phyloP scores from a whole-genome alignment of 495 filamentous ascomycete species.

The Penicillium goetzii region DNA sequence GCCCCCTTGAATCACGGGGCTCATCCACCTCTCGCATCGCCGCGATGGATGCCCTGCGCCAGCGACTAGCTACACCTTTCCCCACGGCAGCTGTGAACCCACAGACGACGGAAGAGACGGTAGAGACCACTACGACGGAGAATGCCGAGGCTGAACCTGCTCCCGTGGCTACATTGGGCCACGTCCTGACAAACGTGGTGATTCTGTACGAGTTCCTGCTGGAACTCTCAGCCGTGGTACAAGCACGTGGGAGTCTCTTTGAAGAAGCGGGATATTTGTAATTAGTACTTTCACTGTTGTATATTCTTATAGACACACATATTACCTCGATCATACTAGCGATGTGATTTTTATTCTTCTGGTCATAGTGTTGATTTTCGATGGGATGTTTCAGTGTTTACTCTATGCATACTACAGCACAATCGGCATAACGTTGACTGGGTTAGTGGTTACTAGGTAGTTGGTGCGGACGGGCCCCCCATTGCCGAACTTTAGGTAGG shows the following conservation, averaged over 20 bases:
- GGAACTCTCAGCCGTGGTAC: conserved; percentile 83
- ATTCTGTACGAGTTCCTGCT: conserved; percentile 77
- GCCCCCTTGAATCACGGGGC: conserved; percentile 34
- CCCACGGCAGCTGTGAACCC: conserved; percentile 20
- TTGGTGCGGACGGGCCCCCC: too few relatives aligned
- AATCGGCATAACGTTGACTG: too few relatives aligned
- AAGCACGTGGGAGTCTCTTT: conserved; percentile 84
- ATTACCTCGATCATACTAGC: background rate
- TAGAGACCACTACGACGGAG: conserved; percentile 31
- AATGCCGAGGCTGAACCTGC: conserved; percentile 35
- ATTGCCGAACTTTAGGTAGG: too few relatives aligned
- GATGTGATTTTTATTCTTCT: background rate
- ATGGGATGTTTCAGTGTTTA: background rate
- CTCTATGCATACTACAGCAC: too few relatives aligned
- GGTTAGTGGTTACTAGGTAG: too few relatives aligned
- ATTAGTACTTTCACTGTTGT: conserved; percentile 7
- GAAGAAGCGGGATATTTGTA: conserved; percentile 70
- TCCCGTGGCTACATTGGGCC: conserved; percentile 66
- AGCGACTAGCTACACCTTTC: conserved; percentile 45
- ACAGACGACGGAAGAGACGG: conserved; percentile 18
- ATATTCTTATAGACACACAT: conserved; percentile 7
- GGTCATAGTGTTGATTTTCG: background rate
- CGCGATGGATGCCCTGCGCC: conserved; percentile 42
- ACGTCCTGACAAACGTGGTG: conserved; percentile 75
- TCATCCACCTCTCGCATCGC: conserved; percentile 34